These are phyloP conservation scores for Sonneratia caseolaris DNA, from an alignment of 345 rosid species.

Conservation along the genomic window DNA sequence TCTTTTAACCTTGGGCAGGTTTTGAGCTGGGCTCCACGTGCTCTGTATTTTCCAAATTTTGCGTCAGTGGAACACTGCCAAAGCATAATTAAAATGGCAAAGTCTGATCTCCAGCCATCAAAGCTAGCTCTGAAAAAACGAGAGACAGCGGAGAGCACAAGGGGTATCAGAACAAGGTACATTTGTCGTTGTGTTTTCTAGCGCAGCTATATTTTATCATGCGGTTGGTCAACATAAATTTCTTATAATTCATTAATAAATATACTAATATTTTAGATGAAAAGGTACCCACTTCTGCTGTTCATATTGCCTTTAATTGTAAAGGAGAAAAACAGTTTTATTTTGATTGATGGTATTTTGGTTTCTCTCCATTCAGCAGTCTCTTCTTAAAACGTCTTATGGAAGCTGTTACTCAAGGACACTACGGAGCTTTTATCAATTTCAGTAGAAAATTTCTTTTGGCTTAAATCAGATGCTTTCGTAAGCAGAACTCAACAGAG, in stretches of 20 bases:
- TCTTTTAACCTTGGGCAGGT: constrained; percentile 24
- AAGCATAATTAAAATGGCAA: constrained; percentile 37
- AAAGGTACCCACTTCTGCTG: too few relatives aligned
- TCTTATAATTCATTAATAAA: too few relatives aligned
- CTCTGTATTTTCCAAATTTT: constrained; percentile 47
- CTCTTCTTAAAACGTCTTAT: not conserved
- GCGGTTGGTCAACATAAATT: not conserved
- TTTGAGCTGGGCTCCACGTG: constrained; percentile 65
- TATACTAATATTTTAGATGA: not conserved
- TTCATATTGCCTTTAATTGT: not conserved
- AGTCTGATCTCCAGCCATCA: constrained; percentile 42
- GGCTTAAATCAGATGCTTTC: not conserved
- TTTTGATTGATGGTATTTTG: not conserved
- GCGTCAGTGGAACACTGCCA: constrained; percentile 51
- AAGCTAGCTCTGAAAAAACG: constrained; percentile 45
- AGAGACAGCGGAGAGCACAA: constrained; percentile 32
- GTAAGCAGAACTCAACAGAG: too few relatives aligned
- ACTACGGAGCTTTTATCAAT: too few relatives aligned
- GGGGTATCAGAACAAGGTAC: constrained; percentile 65
- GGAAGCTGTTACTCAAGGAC: not conserved
- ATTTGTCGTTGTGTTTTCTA: not conserved
- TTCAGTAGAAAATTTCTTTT: too few relatives aligned
- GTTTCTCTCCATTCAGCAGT: not conserved
- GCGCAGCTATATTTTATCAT: not conserved
- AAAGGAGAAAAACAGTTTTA: not conserved